phyloP scores from a whole-genome alignment of 2,329 filamentous ascomycete genomes.

The Epichloe baconii region DNA sequence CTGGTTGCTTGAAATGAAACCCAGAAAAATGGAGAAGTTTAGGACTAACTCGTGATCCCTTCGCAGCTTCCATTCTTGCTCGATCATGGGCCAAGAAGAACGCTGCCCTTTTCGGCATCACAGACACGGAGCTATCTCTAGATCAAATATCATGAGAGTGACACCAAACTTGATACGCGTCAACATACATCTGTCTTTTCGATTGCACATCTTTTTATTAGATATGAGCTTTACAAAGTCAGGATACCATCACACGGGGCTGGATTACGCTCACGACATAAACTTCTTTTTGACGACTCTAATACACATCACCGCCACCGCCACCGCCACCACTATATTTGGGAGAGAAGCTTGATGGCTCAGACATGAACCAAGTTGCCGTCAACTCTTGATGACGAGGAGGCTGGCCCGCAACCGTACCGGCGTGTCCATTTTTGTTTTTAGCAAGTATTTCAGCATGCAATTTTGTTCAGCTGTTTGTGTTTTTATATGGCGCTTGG shows the following conservation, averaged over 20 bases:
- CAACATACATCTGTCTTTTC: conserved; percentile 2
- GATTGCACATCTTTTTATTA: conserved; percentile 6
- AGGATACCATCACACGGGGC: conserved; percentile 11
- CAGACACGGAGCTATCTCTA: conserved; percentile 33
- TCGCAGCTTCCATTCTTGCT: conserved; percentile 72
- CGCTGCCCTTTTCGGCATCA: conserved; percentile 41
- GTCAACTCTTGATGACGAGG: background rate
- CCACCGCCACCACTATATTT: background rate
- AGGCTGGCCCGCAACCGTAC: conserved; percentile 1
- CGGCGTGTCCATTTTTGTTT: conserved; percentile 19
- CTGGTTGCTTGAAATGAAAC: background rate
- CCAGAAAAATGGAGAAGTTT: background rate
- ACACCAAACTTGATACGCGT: conserved; percentile 1
- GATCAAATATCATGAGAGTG: conserved; percentile 30
- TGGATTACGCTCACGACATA: conserved; percentile 17
- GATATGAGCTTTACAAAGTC: conserved; percentile 13
- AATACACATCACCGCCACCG: conserved; percentile 15
- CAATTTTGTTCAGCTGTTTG: conserved; percentile 16
- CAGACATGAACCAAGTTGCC: background rate
- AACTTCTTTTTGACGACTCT: conserved; percentile 19
- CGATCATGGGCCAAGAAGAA: conserved; percentile 90
- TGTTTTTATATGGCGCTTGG: conserved; percentile 28
- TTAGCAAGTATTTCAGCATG: conserved; percentile 22
- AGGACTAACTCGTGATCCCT: conserved; percentile 9
- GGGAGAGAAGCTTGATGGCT: background rate